Evolutionary conservation across 768 basidiomycete genomes (phyloP).

Genomic region (Boletus insuetus): DNA sequence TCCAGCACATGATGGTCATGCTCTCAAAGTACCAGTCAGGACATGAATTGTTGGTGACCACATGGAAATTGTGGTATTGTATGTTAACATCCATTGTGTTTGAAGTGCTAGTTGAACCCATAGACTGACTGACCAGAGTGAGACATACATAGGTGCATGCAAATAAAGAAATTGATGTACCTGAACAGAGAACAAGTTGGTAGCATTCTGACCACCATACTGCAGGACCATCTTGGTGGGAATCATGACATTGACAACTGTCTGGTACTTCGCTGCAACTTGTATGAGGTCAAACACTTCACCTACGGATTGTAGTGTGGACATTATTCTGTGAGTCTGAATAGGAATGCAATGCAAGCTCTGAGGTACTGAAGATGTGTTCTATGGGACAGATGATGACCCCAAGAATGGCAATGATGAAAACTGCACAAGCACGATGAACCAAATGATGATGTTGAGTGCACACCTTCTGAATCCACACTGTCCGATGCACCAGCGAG

Average conservation of each 20-base stretch:
- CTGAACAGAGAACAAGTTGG: conserved; percentile 91
- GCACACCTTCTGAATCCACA: conserved; percentile 33
- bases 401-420: conserved; percentile 89
- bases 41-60: conserved; percentile 79
- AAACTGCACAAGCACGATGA: conserved; percentile 80
- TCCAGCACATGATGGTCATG: conserved; percentile 93
- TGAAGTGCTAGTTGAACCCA: conserved; percentile 55
- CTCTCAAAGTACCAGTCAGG: conserved; percentile 98
- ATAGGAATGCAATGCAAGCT: conserved; percentile 72
- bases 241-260: conserved; percentile 69
- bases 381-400: conserved; percentile 91
- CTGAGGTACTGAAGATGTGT: conserved; percentile 79
- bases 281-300: conserved; percentile 88
- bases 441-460: conserved; percentile 94
- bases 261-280: conserved; percentile 61
- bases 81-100: conserved; percentile 77
- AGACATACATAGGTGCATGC: conserved; percentile 76
- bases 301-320: conserved; percentile 80
- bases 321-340: conserved; percentile 67
- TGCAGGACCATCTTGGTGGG: conserved; percentile 70
- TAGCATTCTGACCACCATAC: conserved; percentile 77
- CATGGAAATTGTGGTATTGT: conserved; percentile 95
- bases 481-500: too few species aligned
- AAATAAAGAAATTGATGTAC: conserved; percentile 36
- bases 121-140: conserved; percentile 76